Conservation (phyloP, 495 filamentous ascomycete genomes). For the Massariosphaeria phaeospora region DNA sequence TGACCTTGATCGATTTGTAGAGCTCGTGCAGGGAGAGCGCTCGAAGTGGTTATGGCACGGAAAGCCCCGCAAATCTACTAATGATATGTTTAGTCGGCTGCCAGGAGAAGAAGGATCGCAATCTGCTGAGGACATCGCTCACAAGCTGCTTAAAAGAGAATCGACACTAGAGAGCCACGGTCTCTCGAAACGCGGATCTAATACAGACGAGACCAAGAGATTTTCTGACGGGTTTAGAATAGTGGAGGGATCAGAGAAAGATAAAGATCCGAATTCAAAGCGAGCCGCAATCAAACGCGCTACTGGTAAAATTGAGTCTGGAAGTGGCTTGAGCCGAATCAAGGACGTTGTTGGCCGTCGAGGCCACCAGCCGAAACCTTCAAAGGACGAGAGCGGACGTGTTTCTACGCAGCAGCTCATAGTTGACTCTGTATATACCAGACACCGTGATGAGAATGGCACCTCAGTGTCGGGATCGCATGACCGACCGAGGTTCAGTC, state of each 20-base stretch:
- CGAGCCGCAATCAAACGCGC: conserved; percentile 72
- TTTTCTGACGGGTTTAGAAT: conserved; percentile 3
- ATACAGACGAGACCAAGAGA: conserved; percentile 31
- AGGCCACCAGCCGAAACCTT: conserved; percentile 52
- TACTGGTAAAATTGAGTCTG: conserved; percentile 74
- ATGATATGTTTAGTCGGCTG: conserved; percentile 43
- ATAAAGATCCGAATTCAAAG: conserved; percentile 59
- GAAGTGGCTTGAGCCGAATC: conserved; percentile 76
- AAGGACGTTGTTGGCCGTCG: conserved; percentile 71
- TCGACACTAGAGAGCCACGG: conserved; percentile 42
- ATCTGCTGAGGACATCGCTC: conserved; percentile 45
- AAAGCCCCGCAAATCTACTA: conserved; percentile 61
- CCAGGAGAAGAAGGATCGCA: conserved; percentile 53
- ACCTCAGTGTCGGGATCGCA: neutral
- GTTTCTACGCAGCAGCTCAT: conserved; percentile 4
- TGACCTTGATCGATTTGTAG: conserved; percentile 78
- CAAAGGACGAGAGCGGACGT: conserved; percentile 47
- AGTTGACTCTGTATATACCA: neutral
- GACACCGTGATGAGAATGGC: too few species aligned
- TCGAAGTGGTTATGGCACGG: conserved; percentile 94
- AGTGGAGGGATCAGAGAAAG: conserved; percentile 44
- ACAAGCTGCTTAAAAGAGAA: conserved; percentile 43
- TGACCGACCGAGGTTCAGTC: neutral
- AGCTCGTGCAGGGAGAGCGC: conserved; percentile 69
- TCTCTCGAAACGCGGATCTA: conserved; percentile 45